Conservation (phyloP, 1,139 yeast genomes). For the Suhomyces chickasaworum region DNA sequence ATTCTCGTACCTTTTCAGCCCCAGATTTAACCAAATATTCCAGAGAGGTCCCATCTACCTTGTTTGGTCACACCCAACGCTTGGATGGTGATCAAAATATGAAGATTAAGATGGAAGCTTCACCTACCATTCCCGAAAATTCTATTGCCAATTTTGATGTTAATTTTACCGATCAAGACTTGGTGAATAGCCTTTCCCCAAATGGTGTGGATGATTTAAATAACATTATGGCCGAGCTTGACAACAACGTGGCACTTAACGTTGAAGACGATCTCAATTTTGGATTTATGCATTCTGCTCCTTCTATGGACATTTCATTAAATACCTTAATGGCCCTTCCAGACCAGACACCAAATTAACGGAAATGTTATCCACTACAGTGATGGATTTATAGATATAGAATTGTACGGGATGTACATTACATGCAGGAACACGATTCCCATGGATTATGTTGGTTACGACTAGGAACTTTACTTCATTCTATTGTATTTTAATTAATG, state of each 20-base stretch:
- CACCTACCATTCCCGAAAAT: background rate
- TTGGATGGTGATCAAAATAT: constrained; percentile 5
- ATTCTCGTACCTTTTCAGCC: constrained; percentile 29
- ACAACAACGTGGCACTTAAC: background rate
- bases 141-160: constrained; percentile 4
- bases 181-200: background rate
- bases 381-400: constrained; percentile 11
- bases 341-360: background rate
- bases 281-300: constrained; percentile 1
- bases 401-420: constrained; percentile 1
- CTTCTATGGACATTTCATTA: constrained; percentile 1
- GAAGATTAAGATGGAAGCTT: constrained; percentile 3
- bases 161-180: constrained; percentile 2
- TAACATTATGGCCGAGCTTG: constrained; percentile 12
- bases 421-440: constrained; percentile 1
- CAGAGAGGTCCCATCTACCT: constrained; percentile 10
- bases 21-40: constrained; percentile 28
- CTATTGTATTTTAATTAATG: constrained; percentile 4
- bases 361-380: constrained; percentile 12
- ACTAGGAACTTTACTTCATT: constrained; percentile 2
- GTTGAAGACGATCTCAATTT: constrained; percentile 7
- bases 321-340: background rate
- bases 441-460: constrained; percentile 1
- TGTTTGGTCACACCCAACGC: constrained; percentile 14
- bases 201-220: constrained; percentile 8